Evolutionary conservation across 2,329 filamentous ascomycete genomes (phyloP).

Genomic region (Aspergillus eucalypticola): DNA sequence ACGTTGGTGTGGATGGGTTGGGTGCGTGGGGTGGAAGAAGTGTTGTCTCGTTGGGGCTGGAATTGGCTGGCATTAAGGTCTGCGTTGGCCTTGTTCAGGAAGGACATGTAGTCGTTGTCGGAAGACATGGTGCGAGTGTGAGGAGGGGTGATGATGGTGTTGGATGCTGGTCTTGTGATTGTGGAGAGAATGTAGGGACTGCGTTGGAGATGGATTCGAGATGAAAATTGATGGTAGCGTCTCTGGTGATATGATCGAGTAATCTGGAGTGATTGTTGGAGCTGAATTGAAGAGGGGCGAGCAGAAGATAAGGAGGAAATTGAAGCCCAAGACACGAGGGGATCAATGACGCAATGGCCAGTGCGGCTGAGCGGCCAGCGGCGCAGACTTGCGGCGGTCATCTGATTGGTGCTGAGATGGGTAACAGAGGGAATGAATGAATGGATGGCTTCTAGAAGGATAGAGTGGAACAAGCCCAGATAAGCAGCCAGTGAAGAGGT

Average conservation of each 20-base stretch:
- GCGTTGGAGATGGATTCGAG: neutral
- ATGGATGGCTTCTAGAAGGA: neutral
- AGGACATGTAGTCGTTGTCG: slow-evolving; percentile 80
- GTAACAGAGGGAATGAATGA: neutral
- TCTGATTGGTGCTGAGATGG: neutral
- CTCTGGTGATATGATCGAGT: neutral
- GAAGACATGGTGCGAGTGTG: slow-evolving; percentile 48
- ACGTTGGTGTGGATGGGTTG: slow-evolving; percentile 48
- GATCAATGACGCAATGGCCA: slow-evolving; percentile 30
- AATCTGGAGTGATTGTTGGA: neutral
- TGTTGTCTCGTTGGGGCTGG: slow-evolving; percentile 22
- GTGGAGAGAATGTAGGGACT: neutral
- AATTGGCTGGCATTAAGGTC: slow-evolving; percentile 50
- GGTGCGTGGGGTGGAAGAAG: slow-evolving; percentile 32
- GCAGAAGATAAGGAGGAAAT: slow-evolving; percentile 3
- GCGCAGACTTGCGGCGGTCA: slow-evolving; percentile 9
- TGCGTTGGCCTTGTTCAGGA: slow-evolving; percentile 83
- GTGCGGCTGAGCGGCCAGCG: slow-evolving; percentile 20
- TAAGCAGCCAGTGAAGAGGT: neutral
- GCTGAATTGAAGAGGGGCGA: neutral
- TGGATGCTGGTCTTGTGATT: neutral
- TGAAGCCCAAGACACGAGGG: slow-evolving; percentile 18
- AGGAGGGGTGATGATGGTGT: neutral
- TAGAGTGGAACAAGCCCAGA: neutral
- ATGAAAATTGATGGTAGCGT: neutral